Base-by-base conservation (phyloP, 148 eudicot species). In the Persicaria tinctoria region DNA sequence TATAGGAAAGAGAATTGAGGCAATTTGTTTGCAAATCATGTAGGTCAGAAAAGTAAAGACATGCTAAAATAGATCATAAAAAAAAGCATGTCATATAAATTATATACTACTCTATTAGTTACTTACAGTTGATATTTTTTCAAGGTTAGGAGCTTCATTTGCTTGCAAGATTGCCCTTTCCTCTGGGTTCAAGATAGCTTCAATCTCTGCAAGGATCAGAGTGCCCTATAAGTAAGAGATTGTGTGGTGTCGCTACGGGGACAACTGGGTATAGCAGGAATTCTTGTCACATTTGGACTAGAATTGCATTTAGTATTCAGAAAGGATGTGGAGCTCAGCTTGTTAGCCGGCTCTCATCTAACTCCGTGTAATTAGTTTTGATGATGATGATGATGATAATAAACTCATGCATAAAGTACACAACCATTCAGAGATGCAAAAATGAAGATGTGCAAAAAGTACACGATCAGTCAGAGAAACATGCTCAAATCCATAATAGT, bases 91-190 rank as follows among this genome's bases (percentile, higher is more conserved):
- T 6, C 62, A 47, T 54, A 20, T 8, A 45, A 13, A 72, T 14
- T 59, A 68, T 70, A 54, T 27, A 32, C 41, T 32, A 32, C 41
- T 32, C 41, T 41, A 69, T 70, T 8, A 46, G 44, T 70, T 76
- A 77, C 92, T 79, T 83, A 92, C 99, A 14, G 94, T 92, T 84
- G 99, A 87, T 81, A 95, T 80, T 78, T 83, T 92, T 54, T 80
- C 82, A 53, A 92, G 68, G 76, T 92, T 80, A 49, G 93, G 89
- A 80, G 83, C 73, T 71, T 70, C 74, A 82, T 90, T 95, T 73
- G 80, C 87, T 54, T 75, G 83, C 86, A 89, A 84, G 82, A 87
- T 86, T 53, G 66, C 82, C 74, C 77, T 83, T 84, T 95, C 99
- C 59, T 90, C 96, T 27, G 89, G 91, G 55, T 76, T 85, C 80